Base-by-base conservation (phyloP, 202 grass and related monocot genomes). In the Schoenoplectus triqueter region DNA sequence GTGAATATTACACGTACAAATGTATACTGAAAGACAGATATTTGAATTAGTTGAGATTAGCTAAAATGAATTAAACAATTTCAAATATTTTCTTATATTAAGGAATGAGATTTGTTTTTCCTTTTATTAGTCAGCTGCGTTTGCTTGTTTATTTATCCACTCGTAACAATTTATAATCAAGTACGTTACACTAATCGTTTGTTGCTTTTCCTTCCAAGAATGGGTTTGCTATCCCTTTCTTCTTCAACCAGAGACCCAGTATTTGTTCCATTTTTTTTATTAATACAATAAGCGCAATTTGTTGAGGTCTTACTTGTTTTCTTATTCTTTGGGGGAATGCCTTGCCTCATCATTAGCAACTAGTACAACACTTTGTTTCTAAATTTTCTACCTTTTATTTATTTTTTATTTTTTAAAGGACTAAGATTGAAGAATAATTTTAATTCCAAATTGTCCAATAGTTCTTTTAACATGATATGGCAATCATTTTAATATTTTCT, bases 151-250 rank as follows among this genome's bases (percentile, higher is more conserved):
- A 10, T 51, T 51, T 72, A 48, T 49, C 15, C 15, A n/a, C 44
- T 71, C 47, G 69, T 72, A 48, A 72, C 44, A 49, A n/a, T 20
- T n/a, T 49, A 49, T 72, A 49, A 72, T 50, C n/a, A 72, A 19
- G 69, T 20, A 19, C 6, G 44, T 48, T 70, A 49, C 7, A 41
- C 73, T 57, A 39, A 57, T 10, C 73, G 50, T 57, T 77, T 15
- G 73, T 55, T 77, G 73, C 0, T n/a, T n/a, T 77, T 51, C 13
- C 73, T 77, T 77, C 68, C 68, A 17, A 71, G 42, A 46, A n/a
- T 57, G 21, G 73, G 73, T 77, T 57, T 77, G 9, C 73, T 15
- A 57, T 57, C 73, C 55, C 75, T 78, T 78, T 31, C 31, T 31
- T 31, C 31, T 31, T 31, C 31, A 31, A 31, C 31, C 31, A 31